These are phyloP conservation scores for Mortierella claussenii DNA, from an alignment of 192 early-diverging fungal genomes.

Conservation along the genomic window DNA sequence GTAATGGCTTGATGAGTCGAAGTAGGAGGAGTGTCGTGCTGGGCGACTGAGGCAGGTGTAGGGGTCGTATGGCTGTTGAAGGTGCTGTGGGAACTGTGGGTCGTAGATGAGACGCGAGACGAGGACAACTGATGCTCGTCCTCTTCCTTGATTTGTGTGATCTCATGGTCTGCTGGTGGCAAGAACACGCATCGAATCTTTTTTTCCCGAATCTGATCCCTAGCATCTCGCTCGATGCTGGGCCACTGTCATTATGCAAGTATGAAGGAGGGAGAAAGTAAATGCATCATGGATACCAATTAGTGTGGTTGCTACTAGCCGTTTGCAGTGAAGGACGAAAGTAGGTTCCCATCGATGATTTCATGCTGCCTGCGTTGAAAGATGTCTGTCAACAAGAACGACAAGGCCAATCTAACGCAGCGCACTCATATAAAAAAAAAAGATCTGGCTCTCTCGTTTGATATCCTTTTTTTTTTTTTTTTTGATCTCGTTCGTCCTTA, in stretches of 20 bases:
- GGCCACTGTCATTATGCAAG: conserved; percentile 62
- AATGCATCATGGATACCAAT: neutral
- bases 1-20: conserved; percentile 28
- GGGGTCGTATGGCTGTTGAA: conserved; percentile 10
- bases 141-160: conserved; percentile 32
- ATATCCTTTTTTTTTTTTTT: neutral
- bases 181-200: conserved; percentile 75
- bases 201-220: conserved; percentile 71
- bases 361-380: too few species aligned
- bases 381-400: too few species aligned
- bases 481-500: conserved; percentile 21
- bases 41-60: conserved; percentile 39
- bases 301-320: too few species aligned
- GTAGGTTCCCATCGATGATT: too few species aligned
- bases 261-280: neutral
- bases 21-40: conserved; percentile 40
- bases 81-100: conserved; percentile 22
- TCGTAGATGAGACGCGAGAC: conserved; percentile 18
- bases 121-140: conserved; percentile 17
- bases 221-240: conserved; percentile 68
- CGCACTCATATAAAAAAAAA: conserved; percentile 1
- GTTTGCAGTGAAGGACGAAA: too few species aligned
- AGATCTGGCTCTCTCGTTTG: neutral
- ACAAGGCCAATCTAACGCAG: too few species aligned
- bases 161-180: conserved; percentile 34